Evolutionary conservation across 441 rosid species (phyloP).

Genomic region (Euphorbia celastroides): DNA sequence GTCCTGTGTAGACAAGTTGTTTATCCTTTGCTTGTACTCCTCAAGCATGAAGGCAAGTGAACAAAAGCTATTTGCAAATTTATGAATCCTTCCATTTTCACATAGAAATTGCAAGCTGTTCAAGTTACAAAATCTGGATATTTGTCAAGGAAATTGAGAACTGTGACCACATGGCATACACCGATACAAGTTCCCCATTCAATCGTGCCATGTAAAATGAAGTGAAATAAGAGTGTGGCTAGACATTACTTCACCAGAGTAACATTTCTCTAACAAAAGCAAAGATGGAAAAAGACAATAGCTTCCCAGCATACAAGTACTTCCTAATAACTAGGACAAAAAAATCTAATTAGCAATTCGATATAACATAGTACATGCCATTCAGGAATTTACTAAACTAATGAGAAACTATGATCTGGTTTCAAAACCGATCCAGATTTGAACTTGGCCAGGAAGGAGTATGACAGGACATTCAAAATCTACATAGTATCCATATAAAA

Average conservation of each 20-base stretch:
- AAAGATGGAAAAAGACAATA: not conserved
- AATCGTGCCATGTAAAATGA: slow-evolving; percentile 4
- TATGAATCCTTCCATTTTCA: slow-evolving; percentile 76
- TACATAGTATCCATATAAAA: no score
- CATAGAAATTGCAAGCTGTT: slow-evolving; percentile 75
- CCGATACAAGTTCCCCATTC: not conserved
- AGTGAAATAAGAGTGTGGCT: not conserved
- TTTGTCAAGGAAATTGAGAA: slow-evolving; percentile 48
- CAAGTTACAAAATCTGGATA: slow-evolving; percentile 61
- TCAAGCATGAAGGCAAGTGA: slow-evolving; percentile 63
- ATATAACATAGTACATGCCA: not conserved
- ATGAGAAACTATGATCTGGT: not conserved
- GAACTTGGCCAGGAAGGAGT: not conserved
- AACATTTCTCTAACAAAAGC: not conserved
- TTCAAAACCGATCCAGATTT: not conserved
- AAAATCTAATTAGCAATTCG: not conserved
- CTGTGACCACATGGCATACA: not conserved
- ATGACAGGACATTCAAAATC: slow-evolving; percentile 4
- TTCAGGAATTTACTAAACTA: not conserved
- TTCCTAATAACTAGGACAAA: not conserved
- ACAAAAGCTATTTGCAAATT: slow-evolving; percentile 83
- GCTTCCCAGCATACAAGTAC: not conserved
- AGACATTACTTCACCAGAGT: not conserved
- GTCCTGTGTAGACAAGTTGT: slow-evolving; percentile 26
- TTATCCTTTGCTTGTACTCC: slow-evolving; percentile 42